Evolutionary conservation across 805 yeast species (phyloP).

Genomic region (Scheffersomyces lignosus): DNA sequence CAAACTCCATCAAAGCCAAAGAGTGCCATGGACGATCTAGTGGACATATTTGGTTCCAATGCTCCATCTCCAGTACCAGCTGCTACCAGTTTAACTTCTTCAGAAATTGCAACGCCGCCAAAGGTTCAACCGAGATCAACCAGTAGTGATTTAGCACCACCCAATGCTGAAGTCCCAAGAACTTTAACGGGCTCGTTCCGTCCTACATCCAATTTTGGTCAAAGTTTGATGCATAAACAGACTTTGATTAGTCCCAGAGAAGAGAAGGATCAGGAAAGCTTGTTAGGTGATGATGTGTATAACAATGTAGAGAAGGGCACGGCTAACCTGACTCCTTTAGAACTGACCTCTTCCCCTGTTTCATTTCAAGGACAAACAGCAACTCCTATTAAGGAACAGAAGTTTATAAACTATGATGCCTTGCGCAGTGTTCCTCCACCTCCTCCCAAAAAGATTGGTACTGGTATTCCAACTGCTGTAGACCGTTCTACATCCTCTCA

Average conservation of each 20-base stretch:
- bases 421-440: slow-evolving; percentile 49
- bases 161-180: slow-evolving; percentile 30
- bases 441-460: slow-evolving; percentile 24
- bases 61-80: slow-evolving; percentile 16
- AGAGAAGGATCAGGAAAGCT: slow-evolving; percentile 22
- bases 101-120: slow-evolving; percentile 12
- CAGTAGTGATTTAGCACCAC: slow-evolving; percentile 32
- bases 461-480: slow-evolving; percentile 14
- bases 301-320: too few species aligned
- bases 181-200: slow-evolving; percentile 52
- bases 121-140: slow-evolving; percentile 26
- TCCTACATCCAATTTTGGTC: slow-evolving; percentile 88
- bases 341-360: slow-evolving; percentile 28
- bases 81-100: slow-evolving; percentile 11
- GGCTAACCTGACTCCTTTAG: too few species aligned
- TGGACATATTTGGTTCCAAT: slow-evolving; percentile 45
- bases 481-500: slow-evolving; percentile 10
- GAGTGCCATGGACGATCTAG: slow-evolving; percentile 65
- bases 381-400: slow-evolving; percentile 11
- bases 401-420: slow-evolving; percentile 48
- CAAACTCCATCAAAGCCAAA: slow-evolving; percentile 29
- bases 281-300: slow-evolving; percentile 36
- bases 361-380: slow-evolving; percentile 23
- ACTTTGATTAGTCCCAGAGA: slow-evolving; percentile 11
- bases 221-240: slow-evolving; percentile 48